Base-by-base conservation (phyloP, 2,329 filamentous ascomycete genomes). In the Cladophialophora chaetospira region DNA sequence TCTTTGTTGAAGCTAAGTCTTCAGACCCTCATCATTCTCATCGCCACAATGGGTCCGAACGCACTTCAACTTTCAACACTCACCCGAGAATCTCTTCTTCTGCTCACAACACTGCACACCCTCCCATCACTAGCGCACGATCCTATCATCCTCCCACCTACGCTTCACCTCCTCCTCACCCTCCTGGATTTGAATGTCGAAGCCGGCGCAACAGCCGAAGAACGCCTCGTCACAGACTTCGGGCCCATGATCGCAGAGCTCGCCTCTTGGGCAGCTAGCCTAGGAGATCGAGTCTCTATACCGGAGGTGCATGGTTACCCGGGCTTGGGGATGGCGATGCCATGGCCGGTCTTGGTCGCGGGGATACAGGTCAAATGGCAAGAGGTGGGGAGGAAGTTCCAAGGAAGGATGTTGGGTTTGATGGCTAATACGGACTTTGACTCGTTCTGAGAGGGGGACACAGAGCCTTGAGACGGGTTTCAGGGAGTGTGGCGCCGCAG, bases 201-300 rank as follows among this genome's bases (percentile, higher is more conserved):
- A 15, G 73, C 71, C 4, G 76, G 75, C 4, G 69, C 68, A 17
- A 71, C 69, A 4, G 85, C 82, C 29, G 82, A 84, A 46, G 84
- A 91, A 64, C 79, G 84, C 1, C 71, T 99, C 2, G 93, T 90
- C 46, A 84, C 86, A 57, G 83, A 87, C 55, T 84, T 91, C 65
- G 86, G 88, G 0, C 83, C 85, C 54, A 86, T 93, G 70, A 76
- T 97, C 19, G 80, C 96, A 49, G 93, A 97, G 79, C 88, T 90
- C 58, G 84, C 89, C 66, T 88, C 91, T 67, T 99, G 94, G 94
- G 88, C 89, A 1, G 81, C 85, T 40, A 79, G 79, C 53, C 82
- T 97, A 1, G 95, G 97, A 72, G 83, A 88, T 58, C 77, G 77
- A 46, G 71, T 69, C 59, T 67, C 72, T 57, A 70, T 62, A 58